phyloP scores from a whole-genome alignment of 1,139 yeast species.

The Zygosaccharomyces sapae region DNA sequence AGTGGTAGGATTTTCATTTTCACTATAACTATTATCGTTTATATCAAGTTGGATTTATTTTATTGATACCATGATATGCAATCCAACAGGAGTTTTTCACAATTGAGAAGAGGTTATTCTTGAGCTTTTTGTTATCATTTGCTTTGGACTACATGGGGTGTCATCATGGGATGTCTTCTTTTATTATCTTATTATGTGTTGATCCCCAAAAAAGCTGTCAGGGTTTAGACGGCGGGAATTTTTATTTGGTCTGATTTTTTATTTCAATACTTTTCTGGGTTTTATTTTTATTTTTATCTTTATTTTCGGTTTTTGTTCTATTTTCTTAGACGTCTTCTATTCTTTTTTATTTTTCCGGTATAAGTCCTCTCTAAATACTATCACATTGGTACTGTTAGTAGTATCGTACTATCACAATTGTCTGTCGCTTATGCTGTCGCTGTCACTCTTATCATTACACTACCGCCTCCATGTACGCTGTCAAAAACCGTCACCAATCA shows the following conservation, averaged over 20 bases:
- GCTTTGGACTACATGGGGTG: background rate
- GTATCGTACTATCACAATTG: too few relatives aligned
- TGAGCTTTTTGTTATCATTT: background rate
- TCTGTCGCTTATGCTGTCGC: background rate
- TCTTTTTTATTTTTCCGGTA: background rate
- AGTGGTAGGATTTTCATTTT: background rate
- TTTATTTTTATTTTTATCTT: background rate
- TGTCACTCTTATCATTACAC: background rate
- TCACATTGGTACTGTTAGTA: background rate
- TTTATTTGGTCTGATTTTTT: constrained; percentile 1
- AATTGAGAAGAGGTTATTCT: constrained; percentile 1
- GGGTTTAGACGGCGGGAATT: background rate
- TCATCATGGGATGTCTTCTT: background rate
- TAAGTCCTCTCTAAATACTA: constrained; percentile 1
- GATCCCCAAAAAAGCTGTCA: background rate
- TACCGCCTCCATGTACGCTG: background rate
- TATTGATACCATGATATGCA: constrained; percentile 3
- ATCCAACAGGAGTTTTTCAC: background rate
- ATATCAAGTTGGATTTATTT: constrained; percentile 5
- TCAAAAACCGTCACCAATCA: background rate
- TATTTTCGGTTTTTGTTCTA: background rate
- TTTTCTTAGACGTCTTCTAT: background rate
- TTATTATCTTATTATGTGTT: background rate
- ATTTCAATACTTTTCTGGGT: background rate
- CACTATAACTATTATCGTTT: constrained; percentile 1